Base-by-base conservation (phyloP, 768 basidiomycete species). In the Melanogaster broomeanus region DNA sequence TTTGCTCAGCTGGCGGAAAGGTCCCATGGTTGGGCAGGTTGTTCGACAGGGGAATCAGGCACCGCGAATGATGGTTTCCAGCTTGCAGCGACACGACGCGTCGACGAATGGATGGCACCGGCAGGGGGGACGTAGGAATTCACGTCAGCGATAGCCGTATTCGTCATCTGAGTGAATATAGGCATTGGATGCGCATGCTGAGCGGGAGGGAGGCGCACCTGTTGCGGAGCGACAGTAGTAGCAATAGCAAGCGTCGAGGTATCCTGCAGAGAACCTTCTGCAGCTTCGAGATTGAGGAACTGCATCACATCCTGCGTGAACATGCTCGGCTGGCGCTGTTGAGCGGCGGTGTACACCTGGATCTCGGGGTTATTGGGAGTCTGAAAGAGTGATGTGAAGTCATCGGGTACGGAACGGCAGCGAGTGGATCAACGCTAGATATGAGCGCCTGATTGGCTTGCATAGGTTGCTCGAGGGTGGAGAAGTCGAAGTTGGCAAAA, bases 41-140 rank as follows among this genome's bases (percentile, higher is more conserved):
- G 70, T 16, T 76, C 73, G 25, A 63, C 52, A 1, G 64, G 60
- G 2, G 60, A 59, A 18, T 65, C 61, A 4, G 19, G 38, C 12
- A 57, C 27, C 1, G 19, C 16, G 15, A 55, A 56, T n/a, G 61
- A 37, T 16, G 56, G 53, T 38, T 65, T 72, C 81, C 83, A 86
- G 46, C 68, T 79, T 3, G 69, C 82, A 9, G 64, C 84, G 34
- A 81, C 83, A 4, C 84, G 80, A 37, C 84, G 77, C 22, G 69
- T 75, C 9, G 77, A 74, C 2, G 77, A 74, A 49, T 77, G 59
- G 4, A 68, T 61, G 19, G 84, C 83, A 43, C 82, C 84, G 12
- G 81, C 53, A 13, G 84, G 83, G 6, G 84, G 84, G 1, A 72
- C 64, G 55, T 85, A 85, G 2, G 72, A 53, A 7, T 50, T 53